Percentiles rank a stretch among this genome's conserved stretches.
Evolutionary conservation across 2,329 filamentous ascomycete species (phyloP).

Genomic region (Alternaria brassicae): DNA sequence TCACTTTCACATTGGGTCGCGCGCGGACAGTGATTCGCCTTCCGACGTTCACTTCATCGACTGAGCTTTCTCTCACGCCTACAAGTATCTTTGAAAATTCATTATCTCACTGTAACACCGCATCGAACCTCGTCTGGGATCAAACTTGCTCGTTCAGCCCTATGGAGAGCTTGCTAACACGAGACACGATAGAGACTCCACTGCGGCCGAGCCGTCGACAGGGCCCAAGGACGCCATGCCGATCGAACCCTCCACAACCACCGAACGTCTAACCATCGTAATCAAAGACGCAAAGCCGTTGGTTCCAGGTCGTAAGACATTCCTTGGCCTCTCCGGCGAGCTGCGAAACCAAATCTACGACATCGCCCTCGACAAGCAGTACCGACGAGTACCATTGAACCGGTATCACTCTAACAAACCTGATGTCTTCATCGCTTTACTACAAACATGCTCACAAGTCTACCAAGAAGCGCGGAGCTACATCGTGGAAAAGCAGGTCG

Average conservation of each 20-base stretch:
- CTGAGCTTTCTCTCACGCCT: not conserved
- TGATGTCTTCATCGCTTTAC: not conserved
- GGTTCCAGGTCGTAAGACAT: not conserved
- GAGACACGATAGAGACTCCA: not conserved
- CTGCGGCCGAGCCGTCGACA: not conserved
- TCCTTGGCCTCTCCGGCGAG: constrained; percentile 10
- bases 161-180: not conserved
- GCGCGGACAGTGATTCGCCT: not conserved
- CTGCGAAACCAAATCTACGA: constrained; percentile 6
- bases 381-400: constrained; percentile 2
- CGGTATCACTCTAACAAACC: constrained; percentile 1
- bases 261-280: not conserved
- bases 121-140: not conserved
- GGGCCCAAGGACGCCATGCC: not conserved
- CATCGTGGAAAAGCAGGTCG: constrained; percentile 1
- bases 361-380: not conserved
- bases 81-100: not conserved
- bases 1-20: not conserved
- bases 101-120: not conserved
- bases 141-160: not conserved
- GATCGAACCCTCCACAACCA: not conserved
- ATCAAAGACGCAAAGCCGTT: not conserved
- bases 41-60: not conserved
- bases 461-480: constrained; percentile 7
- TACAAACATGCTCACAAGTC: not conserved